phyloP scores from a whole-genome alignment of 768 basidiomycete species.

The Asterophora parasitica region DNA sequence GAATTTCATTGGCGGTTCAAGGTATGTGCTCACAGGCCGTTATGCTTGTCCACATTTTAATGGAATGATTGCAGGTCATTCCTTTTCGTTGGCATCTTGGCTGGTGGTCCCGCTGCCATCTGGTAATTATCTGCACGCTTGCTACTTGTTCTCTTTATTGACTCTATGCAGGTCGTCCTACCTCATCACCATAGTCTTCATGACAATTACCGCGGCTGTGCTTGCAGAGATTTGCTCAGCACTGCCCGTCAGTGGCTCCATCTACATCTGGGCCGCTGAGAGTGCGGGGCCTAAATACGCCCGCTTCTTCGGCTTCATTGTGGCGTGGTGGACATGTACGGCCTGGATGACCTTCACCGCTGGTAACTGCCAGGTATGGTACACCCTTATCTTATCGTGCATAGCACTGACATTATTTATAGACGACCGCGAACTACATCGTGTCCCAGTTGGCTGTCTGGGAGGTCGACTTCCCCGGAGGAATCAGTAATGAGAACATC shows the following conservation, averaged over 20 bases:
- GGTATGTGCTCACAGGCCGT: conserved; percentile 38
- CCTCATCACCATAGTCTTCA: conserved; percentile 76
- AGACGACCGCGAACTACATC: conserved; percentile 89
- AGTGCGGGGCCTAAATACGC: conserved; percentile 86
- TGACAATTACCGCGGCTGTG: conserved; percentile 83
- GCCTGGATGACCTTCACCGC: conserved; percentile 97
- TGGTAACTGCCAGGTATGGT: conserved; percentile 74
- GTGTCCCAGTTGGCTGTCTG: conserved; percentile 80
- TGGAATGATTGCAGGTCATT: conserved; percentile 45
- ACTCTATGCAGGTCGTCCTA: conserved; percentile 69
- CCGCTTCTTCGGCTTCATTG: conserved; percentile 82
- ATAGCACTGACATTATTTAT: conserved; percentile 4
- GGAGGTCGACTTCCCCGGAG: conserved; percentile 81
- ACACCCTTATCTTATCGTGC: neutral
- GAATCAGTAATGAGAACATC: conserved; percentile 60
- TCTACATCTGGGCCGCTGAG: conserved; percentile 94
- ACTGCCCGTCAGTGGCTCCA: conserved; percentile 81
- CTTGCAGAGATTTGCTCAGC: conserved; percentile 91
- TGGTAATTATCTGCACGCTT: conserved; percentile 42
- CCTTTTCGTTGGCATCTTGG: conserved; percentile 75
- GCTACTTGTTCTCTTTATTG: conserved; percentile 7
- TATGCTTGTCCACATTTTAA: neutral
- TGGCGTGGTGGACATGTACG: conserved; percentile 91
- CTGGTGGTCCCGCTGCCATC: conserved; percentile 84
- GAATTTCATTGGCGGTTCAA: conserved; percentile 85